Base-by-base conservation (phyloP, 202 grass and related monocot species). In the Cymbopogon flexuosus region DNA sequence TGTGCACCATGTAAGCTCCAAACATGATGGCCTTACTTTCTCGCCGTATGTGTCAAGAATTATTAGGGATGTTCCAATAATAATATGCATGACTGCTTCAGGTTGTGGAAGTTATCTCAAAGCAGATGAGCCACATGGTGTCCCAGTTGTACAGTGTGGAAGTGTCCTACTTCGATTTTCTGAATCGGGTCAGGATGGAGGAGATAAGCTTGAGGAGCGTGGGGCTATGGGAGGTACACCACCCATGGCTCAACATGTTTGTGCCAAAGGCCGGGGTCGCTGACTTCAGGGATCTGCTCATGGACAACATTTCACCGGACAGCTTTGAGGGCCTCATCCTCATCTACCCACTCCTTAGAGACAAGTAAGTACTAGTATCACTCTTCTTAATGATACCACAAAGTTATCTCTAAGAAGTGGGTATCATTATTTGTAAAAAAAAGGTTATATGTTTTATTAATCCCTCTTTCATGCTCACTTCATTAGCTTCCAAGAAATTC, bases 221-320 rank as follows among this genome's bases (percentile, higher is more conserved):
- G 8, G 91, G 94, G 23, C 70, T 97, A 15, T 97, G 94, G 94
- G 94, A 97, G 73, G 89, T 97, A 24, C 91, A 91, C 63, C 94
- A 97, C 80, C 94, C 94, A 68, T 97, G 94, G 94, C 89, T 97
- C 37, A 97, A 97, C 82, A 94, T 97, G 94, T 97, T 94, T 85
- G 91, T 97, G 54, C 94, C 94, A 49, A 97, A 90, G 85, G 79
- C 84, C 37, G 89, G 92, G 62, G 90, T 97, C 51, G 77, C 15
- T 31, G 69, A 86, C 66, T 85, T 97, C 67, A 92, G 75, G 75
- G 72, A 94, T 70, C 67, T 94, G 72, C 79, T 97, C 29, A 90
- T 94, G 94, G 86, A 88, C 40, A 87, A 81, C 49, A 79, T 94
- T 35, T 89, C 91, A 68, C 77, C 85, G 11, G 86, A 97, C 76